Evolutionary conservation across 371 early-diverging fungal genomes (phyloP).

Genomic region (Thermomucor indicae-seudaticae): DNA sequence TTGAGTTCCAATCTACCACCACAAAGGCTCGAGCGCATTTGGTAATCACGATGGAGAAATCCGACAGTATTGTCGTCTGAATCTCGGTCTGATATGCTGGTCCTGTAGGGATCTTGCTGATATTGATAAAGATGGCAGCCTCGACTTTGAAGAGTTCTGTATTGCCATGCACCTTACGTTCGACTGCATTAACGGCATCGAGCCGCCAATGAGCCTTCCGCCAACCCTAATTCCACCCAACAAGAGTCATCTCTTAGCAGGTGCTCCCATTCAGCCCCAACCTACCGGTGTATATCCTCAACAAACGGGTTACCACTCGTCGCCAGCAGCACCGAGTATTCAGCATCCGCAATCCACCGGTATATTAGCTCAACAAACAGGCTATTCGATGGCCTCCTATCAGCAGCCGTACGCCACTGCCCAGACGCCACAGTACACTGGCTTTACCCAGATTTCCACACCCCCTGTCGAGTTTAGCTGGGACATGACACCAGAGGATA

Average conservation of each 20-base stretch:
- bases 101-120: conserved; percentile 74
- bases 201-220: conserved; percentile 57
- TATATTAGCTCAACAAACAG: conserved; percentile 19
- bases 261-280: conserved; percentile 24
- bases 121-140: conserved; percentile 83
- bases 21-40: conserved; percentile 67
- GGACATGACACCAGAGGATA: conserved; percentile 71
- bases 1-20: conserved; percentile 69
- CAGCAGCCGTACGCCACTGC: conserved; percentile 17
- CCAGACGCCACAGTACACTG: conserved; percentile 15
- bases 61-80: background rate
- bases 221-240: conserved; percentile 44
- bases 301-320: conserved; percentile 17
- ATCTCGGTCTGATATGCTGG: background rate
- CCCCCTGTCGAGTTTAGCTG: conserved; percentile 62
- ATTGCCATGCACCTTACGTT: conserved; percentile 80
- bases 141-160: conserved; percentile 88
- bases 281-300: conserved; percentile 26
- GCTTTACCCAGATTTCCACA: conserved; percentile 15
- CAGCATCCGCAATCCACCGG: conserved; percentile 44
- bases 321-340: conserved; percentile 13
- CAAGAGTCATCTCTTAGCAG: conserved; percentile 24
- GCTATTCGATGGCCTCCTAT: conserved; percentile 26
- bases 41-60: conserved; percentile 35
- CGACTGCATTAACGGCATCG: conserved; percentile 58